phyloP scores from a whole-genome alignment of 2,329 filamentous ascomycete genomes.

The Alternaria infectoria region DNA sequence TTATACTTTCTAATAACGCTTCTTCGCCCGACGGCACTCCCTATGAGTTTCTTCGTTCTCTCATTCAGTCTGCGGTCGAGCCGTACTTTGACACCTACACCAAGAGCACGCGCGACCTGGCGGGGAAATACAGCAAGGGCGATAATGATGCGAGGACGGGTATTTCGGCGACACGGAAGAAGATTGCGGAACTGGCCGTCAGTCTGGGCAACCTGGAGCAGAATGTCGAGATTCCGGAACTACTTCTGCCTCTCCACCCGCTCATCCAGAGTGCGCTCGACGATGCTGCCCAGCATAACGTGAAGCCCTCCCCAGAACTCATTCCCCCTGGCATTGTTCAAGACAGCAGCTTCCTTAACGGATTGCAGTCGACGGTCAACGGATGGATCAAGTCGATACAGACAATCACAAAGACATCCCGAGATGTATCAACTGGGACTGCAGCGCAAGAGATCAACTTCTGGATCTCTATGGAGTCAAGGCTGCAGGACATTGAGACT shows the following conservation, averaged over 20 bases:
- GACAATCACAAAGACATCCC: slow-evolving; percentile 90
- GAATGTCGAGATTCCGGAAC: slow-evolving; percentile 95
- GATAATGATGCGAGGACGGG: slow-evolving; percentile 93
- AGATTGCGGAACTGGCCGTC: slow-evolving; percentile 90
- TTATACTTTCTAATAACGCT: slow-evolving; percentile 71
- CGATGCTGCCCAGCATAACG: slow-evolving; percentile 70
- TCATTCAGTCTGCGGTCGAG: slow-evolving; percentile 88
- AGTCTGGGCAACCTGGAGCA: slow-evolving; percentile 91
- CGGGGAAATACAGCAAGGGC: slow-evolving; percentile 69
- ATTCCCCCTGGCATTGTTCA: slow-evolving; percentile 78
- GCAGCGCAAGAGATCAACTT: slow-evolving; percentile 99
- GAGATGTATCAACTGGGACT: slow-evolving; percentile 77
- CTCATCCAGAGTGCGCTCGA: slow-evolving; percentile 86
- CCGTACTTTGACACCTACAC: slow-evolving; percentile 98
- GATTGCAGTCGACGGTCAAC: slow-evolving; percentile 90
- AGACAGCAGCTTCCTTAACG: slow-evolving; percentile 92
- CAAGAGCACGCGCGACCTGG: slow-evolving; percentile 60
- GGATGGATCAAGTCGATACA: slow-evolving; percentile 99
- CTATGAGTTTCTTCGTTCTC: slow-evolving; percentile 89
- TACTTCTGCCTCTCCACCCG: slow-evolving; percentile 85
- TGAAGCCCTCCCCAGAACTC: slow-evolving; percentile 76
- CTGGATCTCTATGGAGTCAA: slow-evolving; percentile 96
- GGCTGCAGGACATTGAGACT: slow-evolving; percentile 86
- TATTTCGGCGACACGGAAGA: slow-evolving; percentile 96
- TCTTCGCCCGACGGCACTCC: slow-evolving; percentile 80